A percentile compares a stretch with the other conserved stretches of the same genome.
Evolutionary conservation across 1,284 basidiomycete species (phyloP).

Genomic region (Marasmius sp.): DNA sequence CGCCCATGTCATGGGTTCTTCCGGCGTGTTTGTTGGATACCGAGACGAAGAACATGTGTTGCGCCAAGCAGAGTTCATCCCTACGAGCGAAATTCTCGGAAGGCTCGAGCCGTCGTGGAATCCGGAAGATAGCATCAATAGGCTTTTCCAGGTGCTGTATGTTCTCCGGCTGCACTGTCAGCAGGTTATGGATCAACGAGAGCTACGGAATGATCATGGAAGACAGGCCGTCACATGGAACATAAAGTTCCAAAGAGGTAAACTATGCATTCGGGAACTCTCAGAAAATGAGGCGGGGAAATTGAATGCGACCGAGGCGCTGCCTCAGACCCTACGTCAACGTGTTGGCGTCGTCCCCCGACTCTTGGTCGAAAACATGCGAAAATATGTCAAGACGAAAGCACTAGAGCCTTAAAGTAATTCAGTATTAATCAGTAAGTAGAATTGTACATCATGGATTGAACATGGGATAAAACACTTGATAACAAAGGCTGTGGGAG

Average conservation of each 20-base stretch:
- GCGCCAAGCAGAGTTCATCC: conserved; percentile 1
- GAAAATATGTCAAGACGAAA: not conserved
- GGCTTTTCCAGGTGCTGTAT: conserved; percentile 12
- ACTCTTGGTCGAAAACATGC: not conserved
- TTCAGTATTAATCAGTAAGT: conserved; percentile 1
- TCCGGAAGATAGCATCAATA: conserved; percentile 9
- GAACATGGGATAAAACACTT: not conserved
- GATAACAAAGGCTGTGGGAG: not conserved
- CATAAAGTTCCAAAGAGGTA: conserved; percentile 4
- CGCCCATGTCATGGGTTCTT: conserved; percentile 14
- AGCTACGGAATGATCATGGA: not conserved
- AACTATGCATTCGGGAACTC: not conserved
- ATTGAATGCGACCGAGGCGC: not conserved
- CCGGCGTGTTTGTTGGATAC: conserved; percentile 12
- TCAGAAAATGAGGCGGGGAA: not conserved
- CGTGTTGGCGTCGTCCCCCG: not conserved
- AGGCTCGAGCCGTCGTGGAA: conserved; percentile 6
- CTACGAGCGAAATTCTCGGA: conserved; percentile 6
- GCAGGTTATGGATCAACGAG: conserved; percentile 11
- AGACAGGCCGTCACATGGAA: conserved; percentile 10
- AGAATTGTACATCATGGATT: not conserved
- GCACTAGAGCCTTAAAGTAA: not conserved
- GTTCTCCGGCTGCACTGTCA: conserved; percentile 16
- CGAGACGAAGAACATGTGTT: conserved; percentile 12
- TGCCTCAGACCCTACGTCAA: not conserved